Evolutionary conservation across 1,139 yeast genomes (phyloP), one percentile per base, ranked within the genome.

Genomic region (Sugiyamaella pinicola): DNA sequence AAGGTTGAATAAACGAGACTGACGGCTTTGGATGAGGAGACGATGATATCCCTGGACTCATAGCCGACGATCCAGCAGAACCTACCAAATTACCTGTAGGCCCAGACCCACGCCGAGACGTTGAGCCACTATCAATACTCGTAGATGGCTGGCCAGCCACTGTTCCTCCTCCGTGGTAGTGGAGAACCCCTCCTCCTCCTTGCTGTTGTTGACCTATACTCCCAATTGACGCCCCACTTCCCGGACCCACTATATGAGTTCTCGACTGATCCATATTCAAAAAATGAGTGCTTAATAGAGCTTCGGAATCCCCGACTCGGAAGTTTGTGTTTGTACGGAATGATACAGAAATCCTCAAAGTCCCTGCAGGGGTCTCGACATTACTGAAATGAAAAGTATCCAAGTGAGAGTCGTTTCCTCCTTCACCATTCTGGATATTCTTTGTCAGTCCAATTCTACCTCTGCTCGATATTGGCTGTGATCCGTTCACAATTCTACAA

Each of bases 391-490:
- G 76, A 64, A 80, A 81, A 50, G 82, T 85, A 21, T 77, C 77
- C 56, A 84, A 69, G 63, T 85, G 90, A 9, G 81, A 67, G 15
- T 77, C 80, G 13, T 64, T 61, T 43, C 69, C 70, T 37, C 71
- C 64, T 61, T 68, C 58, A 61, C 66, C 71, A 64, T 78, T 59
- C 66, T 76, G 56, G 70, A 82, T 58, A 33, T 67, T 69, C 64
- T 85, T 86, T 55, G 91, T 84, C 52, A 91, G 75, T 0, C 97
- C 97, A 22, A 89, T 80, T 58, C 97, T 73, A 1, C 96, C 96
- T 63, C 84, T 85, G 2, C 95, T 85, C 22, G 84, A 76, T 38
- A 90, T 87, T 0, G 95, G 85, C 57, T 81, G 81, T 18, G 83
- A 78, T 0, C 96, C 97, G 65, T 89, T 91, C 18, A 87, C 66